phyloP scores from a whole-genome alignment of 768 basidiomycete species.

The Cystoderma amianthinum region DNA sequence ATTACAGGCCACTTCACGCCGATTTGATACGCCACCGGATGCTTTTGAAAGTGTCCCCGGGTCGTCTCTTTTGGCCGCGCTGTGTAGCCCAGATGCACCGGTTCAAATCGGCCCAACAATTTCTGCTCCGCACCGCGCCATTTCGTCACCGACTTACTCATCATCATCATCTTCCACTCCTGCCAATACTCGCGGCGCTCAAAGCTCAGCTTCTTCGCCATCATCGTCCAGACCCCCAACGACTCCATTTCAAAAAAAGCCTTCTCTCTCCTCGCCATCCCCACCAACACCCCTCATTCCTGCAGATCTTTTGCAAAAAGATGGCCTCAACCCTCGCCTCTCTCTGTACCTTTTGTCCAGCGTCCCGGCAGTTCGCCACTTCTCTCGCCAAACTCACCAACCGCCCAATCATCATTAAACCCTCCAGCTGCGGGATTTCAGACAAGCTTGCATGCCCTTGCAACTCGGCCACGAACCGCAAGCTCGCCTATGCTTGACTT shows the following conservation, averaged over 20 bases:
- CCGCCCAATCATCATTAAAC: constrained; percentile 1
- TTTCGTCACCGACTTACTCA: neutral
- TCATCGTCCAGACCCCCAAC: neutral
- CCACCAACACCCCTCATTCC: constrained; percentile 11
- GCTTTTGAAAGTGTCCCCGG: too few species aligned
- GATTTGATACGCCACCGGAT: too few species aligned
- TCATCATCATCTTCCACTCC: neutral
- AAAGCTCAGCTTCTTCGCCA: neutral
- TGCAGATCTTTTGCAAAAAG: neutral
- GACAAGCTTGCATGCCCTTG: too few species aligned
- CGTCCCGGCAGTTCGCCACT: neutral
- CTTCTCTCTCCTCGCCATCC: constrained; percentile 11
- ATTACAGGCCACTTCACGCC: too few species aligned
- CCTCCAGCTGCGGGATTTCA: neutral
- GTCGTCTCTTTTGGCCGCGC: too few species aligned
- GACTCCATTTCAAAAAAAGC: constrained; percentile 1
- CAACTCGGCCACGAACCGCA: neutral
- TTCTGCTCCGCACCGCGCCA: neutral
- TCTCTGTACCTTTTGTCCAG: too few species aligned
- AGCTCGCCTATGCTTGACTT: constrained; percentile 3
- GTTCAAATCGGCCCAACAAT: too few species aligned
- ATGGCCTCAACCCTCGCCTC: constrained; percentile 1
- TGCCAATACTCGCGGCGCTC: too few species aligned
- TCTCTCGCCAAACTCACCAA: constrained; percentile 1
- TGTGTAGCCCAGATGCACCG: too few species aligned